Evolutionary conservation across 495 filamentous ascomycete genomes (phyloP), one percentile per base, ranked within the genome.

Genomic region (Bacidia gigantensis): DNA sequence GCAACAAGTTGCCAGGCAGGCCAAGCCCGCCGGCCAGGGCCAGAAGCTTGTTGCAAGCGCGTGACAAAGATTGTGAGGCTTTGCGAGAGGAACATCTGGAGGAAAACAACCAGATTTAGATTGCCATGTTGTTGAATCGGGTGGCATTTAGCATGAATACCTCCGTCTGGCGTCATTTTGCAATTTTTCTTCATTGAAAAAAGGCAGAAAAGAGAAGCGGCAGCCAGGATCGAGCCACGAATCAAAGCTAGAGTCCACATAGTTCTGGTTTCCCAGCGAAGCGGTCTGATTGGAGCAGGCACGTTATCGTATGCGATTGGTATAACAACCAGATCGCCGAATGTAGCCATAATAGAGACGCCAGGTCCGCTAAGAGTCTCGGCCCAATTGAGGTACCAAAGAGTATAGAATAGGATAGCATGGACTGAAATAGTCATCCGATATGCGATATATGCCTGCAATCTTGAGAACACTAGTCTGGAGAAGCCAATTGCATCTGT

Each of bases 41-140:
- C 46, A 95, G 74, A 65, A 89, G 83, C 79, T 84, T 84, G 84
- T 83, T 84, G 85, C 67, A 85, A 83, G 72, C 89, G 84, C 55
- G 89, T 95, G 67, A 94, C 89, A 73, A 95, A 90, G 70, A 95
- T 95, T 43, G 94, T 78, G 88, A 89, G 95, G 69, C 92, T 95
- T 73, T 95, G 86, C 50, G 89, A 86, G 52, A 95, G 77, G 11
- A 85, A 83, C 66, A 95, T 87, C 66, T 95, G 76, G 46, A 95
- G 80, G 74, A 95, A 95, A 56, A 95, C 64, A 39, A 95, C 81
- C 55, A 79, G 77, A 62, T 94, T 84, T 42, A 82, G 76, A 60
- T 81, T 77, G 72, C 89, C 89, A 35, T 35, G 29, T 14, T 14
- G 5, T 35, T 35, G 29, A 35, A 35, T 35, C 7, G 14, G 5